A percentile compares a stretch with the other conserved stretches of the same genome.
Evolutionary conservation across 2,329 filamentous ascomycete species (phyloP).

Genomic region (Penicillium sp.): DNA sequence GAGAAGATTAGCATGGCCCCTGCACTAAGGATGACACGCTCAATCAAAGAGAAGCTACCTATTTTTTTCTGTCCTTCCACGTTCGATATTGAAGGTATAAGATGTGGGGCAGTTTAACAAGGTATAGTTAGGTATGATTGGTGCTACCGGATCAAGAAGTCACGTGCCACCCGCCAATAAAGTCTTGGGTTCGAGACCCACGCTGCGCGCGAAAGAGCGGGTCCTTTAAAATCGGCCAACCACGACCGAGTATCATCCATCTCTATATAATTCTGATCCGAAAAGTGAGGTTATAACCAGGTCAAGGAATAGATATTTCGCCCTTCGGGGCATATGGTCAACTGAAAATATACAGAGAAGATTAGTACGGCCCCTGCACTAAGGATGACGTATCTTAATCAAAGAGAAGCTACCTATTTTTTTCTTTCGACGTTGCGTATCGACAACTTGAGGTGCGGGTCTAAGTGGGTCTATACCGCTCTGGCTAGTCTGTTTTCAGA

Average conservation of each 20-base stretch:
- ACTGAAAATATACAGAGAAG: background rate
- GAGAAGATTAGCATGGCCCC: slow-evolving; percentile 81
- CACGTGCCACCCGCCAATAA: background rate
- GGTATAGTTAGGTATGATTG: background rate
- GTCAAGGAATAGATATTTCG: background rate
- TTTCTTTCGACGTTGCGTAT: background rate
- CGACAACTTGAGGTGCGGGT: too few relatives aligned
- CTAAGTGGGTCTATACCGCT: background rate
- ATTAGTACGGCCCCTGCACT: background rate
- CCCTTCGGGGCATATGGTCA: background rate
- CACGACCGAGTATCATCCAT: background rate
- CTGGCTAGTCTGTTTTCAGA: background rate
- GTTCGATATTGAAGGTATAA: background rate
- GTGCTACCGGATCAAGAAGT: fast-evolving
- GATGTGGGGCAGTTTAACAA: background rate
- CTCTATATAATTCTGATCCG: background rate
- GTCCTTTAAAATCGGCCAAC: background rate
- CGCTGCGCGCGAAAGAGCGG: background rate
- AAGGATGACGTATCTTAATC: background rate
- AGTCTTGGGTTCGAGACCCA: background rate
- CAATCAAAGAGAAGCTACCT: slow-evolving; percentile 74
- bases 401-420: background rate
- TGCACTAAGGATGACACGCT: slow-evolving; percentile 93
- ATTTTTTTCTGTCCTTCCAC: slow-evolving; percentile 55
- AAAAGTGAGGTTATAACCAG: background rate